Base-by-base conservation (phyloP, 768 basidiomycete genomes). In the Sistotremastrum suecicum region DNA sequence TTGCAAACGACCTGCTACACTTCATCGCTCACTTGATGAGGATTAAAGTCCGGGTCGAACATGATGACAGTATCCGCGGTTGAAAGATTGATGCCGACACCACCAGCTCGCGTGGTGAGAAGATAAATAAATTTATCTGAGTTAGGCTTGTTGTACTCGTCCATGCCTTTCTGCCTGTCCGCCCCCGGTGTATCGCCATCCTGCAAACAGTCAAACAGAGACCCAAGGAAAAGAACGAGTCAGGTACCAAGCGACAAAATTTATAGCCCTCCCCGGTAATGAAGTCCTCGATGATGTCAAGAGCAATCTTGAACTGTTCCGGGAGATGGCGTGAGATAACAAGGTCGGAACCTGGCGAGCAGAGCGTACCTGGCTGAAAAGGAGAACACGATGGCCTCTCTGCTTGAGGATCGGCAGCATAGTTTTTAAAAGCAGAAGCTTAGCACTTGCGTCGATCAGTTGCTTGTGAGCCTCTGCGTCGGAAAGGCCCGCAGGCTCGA, bases 21-120 rank as follows among this genome's bases (percentile, higher is more conserved):
- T 29, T 30, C 7, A 3, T n/a, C 41, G 60, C 72, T 30, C 41
- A 82, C 83, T 71, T 84, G 84, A 63, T 95, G 90, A n/a, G 94
- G 94, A 56, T 99, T 99, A 62, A 91, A 99, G 65, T 99, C 95
- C 0, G 91, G 90, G 58, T 99, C 94, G 54, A 81, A 87, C 45
- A 90, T 80, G 39, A 90, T 83, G 31, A 92, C 90, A 0, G 91
- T 94, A 59, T 97, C 94, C 12, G 94, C 92, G 5, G 80, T 85
- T 67, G 83, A 74, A 32, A 89, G 74, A 59, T 97, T 98, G 60
- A 98, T 70, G 5, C 72, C 70, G 44, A 89, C 86, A 45, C 90
- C 92, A 10, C 94, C 92, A 37, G 94, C 95, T 32, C 94, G 78
- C 34, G 92, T 88, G 3, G 88, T 84, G 37, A 99, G 70, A 2